Conservation (phyloP, 2,329 filamentous ascomycete genomes). For the Fusarium kyushuense region DNA sequence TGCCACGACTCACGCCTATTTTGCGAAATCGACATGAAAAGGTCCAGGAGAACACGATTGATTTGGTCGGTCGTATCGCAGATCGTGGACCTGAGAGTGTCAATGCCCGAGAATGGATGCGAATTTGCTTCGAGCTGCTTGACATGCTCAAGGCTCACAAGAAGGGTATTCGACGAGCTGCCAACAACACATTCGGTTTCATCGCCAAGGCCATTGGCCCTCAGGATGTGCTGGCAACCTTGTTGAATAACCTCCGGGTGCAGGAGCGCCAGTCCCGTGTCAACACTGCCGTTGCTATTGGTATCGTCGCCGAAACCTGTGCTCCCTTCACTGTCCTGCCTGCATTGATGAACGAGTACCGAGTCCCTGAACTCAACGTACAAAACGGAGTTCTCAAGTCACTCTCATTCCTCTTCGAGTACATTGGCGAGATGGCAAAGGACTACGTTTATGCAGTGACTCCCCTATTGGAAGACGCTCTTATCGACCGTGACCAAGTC, state of each 20-base stretch:
- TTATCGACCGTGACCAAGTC: slow-evolving; percentile 98
- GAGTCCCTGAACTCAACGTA: slow-evolving; percentile 97
- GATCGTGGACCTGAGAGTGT: slow-evolving; percentile 97
- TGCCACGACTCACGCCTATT: slow-evolving; percentile 96
- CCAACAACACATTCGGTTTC: slow-evolving; percentile 99
- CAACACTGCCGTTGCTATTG: slow-evolving; percentile 97
- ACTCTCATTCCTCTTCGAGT: slow-evolving; percentile 96
- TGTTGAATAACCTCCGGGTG: slow-evolving; percentile 95
- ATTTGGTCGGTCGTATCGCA: slow-evolving; percentile 96
- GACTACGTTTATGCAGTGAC: slow-evolving; percentile 99
- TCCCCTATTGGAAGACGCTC: slow-evolving; percentile 92
- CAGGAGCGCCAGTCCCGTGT: slow-evolving; percentile 98
- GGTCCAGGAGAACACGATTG: slow-evolving; percentile 98
- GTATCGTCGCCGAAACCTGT: slow-evolving; percentile 98
- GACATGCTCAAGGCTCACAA: slow-evolving; percentile 99
- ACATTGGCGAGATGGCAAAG: slow-evolving; percentile 99
- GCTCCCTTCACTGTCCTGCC: slow-evolving; percentile 99
- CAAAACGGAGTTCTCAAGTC: slow-evolving; percentile 99
- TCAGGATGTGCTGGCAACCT: slow-evolving; percentile 93
- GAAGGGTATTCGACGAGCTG: slow-evolving; percentile 96
- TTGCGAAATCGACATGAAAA: slow-evolving; percentile 98
- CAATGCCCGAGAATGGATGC: slow-evolving; percentile 99
- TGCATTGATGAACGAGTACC: slow-evolving; percentile 98
- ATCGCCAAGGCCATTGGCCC: slow-evolving; percentile 99
- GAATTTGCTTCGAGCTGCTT: slow-evolving; percentile 97